Conservation (phyloP, 2,329 filamentous ascomycete species). For the Verticillium klebahnii region DNA sequence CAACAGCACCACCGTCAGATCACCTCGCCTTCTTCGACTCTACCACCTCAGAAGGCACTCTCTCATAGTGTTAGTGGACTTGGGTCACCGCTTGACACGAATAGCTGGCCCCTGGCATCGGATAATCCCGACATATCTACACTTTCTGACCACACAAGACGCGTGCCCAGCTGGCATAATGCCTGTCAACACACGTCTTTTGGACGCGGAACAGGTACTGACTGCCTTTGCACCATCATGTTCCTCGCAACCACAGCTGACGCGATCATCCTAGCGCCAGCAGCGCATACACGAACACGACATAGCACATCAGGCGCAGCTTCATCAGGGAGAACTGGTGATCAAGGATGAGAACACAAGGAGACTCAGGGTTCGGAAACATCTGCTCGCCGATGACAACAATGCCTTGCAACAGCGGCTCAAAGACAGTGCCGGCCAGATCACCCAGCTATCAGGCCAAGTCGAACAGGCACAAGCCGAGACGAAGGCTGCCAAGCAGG, state of each 20-base stretch:
- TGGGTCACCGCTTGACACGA: background rate
- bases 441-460: slow-evolving; percentile 40
- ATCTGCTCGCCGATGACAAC: slow-evolving; percentile 73
- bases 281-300: slow-evolving; percentile 56
- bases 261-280: slow-evolving; percentile 30
- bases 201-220: slow-evolving; percentile 9
- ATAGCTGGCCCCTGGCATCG: background rate
- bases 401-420: slow-evolving; percentile 62
- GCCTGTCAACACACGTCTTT: background rate
- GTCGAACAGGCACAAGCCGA: slow-evolving; percentile 34
- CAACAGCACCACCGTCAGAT: background rate
- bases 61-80: no score
- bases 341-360: slow-evolving; percentile 72
- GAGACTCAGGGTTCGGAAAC: slow-evolving; percentile 61
- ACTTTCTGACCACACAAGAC: background rate
- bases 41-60: background rate
- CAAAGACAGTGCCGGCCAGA: slow-evolving; percentile 52
- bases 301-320: slow-evolving; percentile 61
- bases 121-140: background rate
- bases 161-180: background rate
- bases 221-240: background rate
- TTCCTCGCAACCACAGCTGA: background rate
- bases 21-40: slow-evolving; percentile 1
- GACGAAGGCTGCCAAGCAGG: slow-evolving; percentile 37
- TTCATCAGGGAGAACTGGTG: slow-evolving; percentile 62